Base-by-base conservation (phyloP, 148 eudicot species). In the Rhododendron simsii region DNA sequence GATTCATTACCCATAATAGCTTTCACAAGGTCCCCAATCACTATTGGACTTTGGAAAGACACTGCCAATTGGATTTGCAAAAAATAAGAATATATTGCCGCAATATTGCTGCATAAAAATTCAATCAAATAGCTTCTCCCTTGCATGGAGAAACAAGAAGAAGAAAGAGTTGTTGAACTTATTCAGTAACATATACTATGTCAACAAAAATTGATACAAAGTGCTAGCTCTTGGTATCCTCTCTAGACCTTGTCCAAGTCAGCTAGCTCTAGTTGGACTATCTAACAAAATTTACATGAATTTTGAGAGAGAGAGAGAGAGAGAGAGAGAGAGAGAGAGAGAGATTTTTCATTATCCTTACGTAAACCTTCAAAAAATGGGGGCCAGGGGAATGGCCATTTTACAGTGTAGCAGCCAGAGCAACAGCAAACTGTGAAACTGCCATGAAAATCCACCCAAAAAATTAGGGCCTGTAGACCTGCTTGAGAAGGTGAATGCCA, bases 251-350 rank as follows among this genome's bases (percentile, higher is more conserved):
- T 45, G 63, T 51, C 67, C 37, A 45, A 45, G 51, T 30, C 45
- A 30, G 85, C 79, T 21, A 37, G 69, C 69, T 37, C 48, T 74
- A 33, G 69, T 7, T 20, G 69, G 67, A 51, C 44, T 28, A 30
- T 33, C 80, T 75, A 76, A 75, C 86, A 84, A 75, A 37, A 76
- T 75, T 47, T 50, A 76, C 81, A 75, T 51, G 63, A 33, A 82
- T 14, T 35, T 18, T 37, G n/a, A 33, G 53, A 21, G n/a, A 33
- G 63, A 3, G 41, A 48, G 67, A 51, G 44, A 33, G 83, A 23
- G 83, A 28, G 73, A 30, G 44, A 1, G 41, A 47, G 65, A 50
- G 41, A 30, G 82, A 23, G 82, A 26, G 71, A 28, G 20, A 67
- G 50, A 30, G 35, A 33, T 33, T 5, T 41, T 26, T 14, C 45